Conservation (phyloP, 768 basidiomycete species). For the Boletus rubropictus region DNA sequence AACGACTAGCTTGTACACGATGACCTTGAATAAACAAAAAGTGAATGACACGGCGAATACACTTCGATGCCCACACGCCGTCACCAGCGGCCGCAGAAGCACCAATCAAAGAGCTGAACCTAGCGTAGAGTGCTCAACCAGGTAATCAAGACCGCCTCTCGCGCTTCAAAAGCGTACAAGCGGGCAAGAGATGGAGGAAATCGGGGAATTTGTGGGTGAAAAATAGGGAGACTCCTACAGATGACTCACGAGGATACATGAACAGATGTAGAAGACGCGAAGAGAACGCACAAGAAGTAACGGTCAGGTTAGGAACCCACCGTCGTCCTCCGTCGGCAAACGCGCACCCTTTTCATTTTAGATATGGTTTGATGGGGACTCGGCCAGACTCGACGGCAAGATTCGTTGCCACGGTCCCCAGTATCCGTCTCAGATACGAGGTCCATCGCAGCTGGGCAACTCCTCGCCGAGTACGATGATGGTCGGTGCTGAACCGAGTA, state of each 20-base stretch:
- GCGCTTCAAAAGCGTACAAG: conserved; percentile 59
- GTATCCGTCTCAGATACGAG: background rate
- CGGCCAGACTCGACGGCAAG: background rate
- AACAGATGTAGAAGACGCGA: no score
- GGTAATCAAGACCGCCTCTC: conserved; percentile 32
- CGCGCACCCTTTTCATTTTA: conserved; percentile 21
- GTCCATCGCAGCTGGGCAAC: no score
- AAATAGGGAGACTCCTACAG: conserved; percentile 41
- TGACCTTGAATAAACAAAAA: conserved; percentile 42
- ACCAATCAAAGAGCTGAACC: conserved; percentile 42
- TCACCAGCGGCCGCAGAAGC: conserved; percentile 62
- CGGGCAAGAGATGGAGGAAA: conserved; percentile 63
- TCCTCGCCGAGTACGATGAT: background rate
- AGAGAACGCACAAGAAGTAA: no score
- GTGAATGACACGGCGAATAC: background rate
- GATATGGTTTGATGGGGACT: conserved; percentile 7
- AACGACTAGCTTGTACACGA: conserved; percentile 44
- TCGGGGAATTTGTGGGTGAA: conserved; percentile 48
- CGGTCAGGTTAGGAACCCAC: conserved; percentile 5
- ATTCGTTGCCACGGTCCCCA: conserved; percentile 5
- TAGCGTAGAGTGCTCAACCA: conserved; percentile 45
- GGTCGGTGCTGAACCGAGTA: conserved; percentile 11
- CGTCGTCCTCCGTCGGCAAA: conserved; percentile 12
- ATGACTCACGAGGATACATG: conserved; percentile 43
- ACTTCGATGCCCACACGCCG: conserved; percentile 34